Evolutionary conservation across 2,329 filamentous ascomycete species (phyloP), one percentile per base, ranked within the genome.

Genomic region (Sordariomycetes sp.): DNA sequence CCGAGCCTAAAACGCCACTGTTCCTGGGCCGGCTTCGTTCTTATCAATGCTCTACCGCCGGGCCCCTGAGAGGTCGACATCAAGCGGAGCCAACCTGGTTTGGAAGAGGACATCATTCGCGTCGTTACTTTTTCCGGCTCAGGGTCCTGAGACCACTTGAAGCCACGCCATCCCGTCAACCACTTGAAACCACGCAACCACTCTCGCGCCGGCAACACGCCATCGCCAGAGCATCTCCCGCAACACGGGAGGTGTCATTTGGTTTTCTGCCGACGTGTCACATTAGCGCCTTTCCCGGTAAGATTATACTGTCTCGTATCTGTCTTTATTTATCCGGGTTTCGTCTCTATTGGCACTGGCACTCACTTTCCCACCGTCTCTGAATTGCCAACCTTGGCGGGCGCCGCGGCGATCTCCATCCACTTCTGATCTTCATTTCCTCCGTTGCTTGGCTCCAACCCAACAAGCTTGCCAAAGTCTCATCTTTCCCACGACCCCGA

Each of bases 311-410:
- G n/a, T n/a, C 8, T 17, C n/a, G 15, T 17, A 13, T n/a, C 15
- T 7, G 15, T 45, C n/a, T 45, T 45, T 45, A n/a, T 17, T 12
- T 17, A 17, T 12, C 36, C 12, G 36, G 36, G 36, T 12, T 15
- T 15, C 15, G 13, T 17, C 6, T 45, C n/a, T 17, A 8, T 45
- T 45, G 39, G 6, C n/a, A n/a, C n/a, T n/a, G 17, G 15, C 17
- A 54, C 55, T 52, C 52, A n/a, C 39, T 53, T 45, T 48, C 36
- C n/a, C 6, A 54, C 39, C 36, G 48, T 55, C 54, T 60, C 55
- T 56, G 28, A 32, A 32, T 32, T 32, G 28, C 28, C 28, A 32
- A 32, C 28, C 28, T 32, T 32, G 28, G 28, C 28, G 28, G 28
- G n/a, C n/a, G n/a, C 28, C 28, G 28, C 28, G 28, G 28, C 28